These are phyloP conservation scores for Paspalum vaginatum DNA, from an alignment of 176 grass and related monocot species.

Conservation along the genomic window DNA sequence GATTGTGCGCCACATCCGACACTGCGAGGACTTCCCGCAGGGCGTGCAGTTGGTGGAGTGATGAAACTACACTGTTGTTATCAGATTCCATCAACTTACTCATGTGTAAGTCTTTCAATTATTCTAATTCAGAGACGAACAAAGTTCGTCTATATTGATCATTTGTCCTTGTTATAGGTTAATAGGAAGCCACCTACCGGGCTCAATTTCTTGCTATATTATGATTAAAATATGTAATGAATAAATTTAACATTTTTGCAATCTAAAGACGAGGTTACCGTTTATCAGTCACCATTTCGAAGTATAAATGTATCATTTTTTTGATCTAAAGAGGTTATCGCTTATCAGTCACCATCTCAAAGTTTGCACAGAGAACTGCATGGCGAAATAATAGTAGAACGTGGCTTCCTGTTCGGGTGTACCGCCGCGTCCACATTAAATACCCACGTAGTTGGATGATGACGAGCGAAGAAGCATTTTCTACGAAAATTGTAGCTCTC, in stretches of 20 bases:
- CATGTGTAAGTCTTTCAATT: background rate
- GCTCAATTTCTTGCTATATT: background rate
- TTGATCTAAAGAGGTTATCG: background rate
- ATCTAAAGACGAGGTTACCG: background rate
- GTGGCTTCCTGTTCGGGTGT: too few species aligned
- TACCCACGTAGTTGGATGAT: too few species aligned
- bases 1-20: constrained; percentile 42
- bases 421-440: too few species aligned
- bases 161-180: too few species aligned
- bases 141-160: too few species aligned
- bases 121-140: too few species aligned
- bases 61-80: background rate
- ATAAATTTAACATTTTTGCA: background rate
- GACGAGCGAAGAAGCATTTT: too few species aligned
- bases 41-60: constrained; percentile 67
- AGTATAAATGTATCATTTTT: background rate
- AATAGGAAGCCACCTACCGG: background rate
- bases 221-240: background rate
- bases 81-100: background rate
- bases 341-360: too few species aligned
- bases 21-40: constrained; percentile 52
- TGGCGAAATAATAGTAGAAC: too few species aligned
- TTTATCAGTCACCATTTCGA: too few species aligned
- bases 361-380: too few species aligned
- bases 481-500: too few species aligned